phyloP scores from a whole-genome alignment of 2,329 filamentous ascomycete species.

The Colletotrichum gigasporum region DNA sequence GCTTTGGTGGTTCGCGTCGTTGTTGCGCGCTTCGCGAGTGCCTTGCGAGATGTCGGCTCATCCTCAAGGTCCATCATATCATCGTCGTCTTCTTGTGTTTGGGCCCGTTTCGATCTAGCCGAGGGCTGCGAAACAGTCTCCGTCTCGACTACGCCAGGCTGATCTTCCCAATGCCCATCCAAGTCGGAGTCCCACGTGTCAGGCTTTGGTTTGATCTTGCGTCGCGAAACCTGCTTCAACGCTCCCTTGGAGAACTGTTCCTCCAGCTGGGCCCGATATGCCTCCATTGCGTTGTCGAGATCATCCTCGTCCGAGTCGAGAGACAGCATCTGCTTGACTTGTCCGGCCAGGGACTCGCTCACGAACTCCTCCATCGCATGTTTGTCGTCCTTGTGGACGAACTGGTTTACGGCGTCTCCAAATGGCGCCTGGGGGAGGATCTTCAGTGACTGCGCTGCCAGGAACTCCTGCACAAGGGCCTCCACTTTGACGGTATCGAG shows the following conservation, averaged over 20 bases:
- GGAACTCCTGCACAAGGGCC: constrained; percentile 86
- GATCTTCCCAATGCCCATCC: constrained; percentile 86
- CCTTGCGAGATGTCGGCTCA: constrained; percentile 46
- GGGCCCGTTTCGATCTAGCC: constrained; percentile 33
- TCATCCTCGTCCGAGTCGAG: constrained; percentile 75
- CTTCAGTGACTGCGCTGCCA: constrained; percentile 87
- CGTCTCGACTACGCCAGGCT: constrained; percentile 73
- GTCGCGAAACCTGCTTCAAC: constrained; percentile 57
- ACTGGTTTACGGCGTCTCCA: constrained; percentile 90
- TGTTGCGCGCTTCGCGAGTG: constrained; percentile 40
- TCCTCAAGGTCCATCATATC: constrained; percentile 54
- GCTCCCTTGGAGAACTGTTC: constrained; percentile 74
- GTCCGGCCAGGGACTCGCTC: constrained; percentile 73
- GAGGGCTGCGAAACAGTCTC: constrained; percentile 42
- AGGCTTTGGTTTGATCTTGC: constrained; percentile 78
- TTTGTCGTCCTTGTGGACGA: constrained; percentile 95
- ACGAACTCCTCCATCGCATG: constrained; percentile 88
- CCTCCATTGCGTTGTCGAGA: constrained; percentile 78
- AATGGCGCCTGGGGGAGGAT: constrained; percentile 94
- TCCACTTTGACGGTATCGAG: constrained; percentile 88
- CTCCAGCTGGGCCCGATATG: constrained; percentile 75
- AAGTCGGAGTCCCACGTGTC: constrained; percentile 88
- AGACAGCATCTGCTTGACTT: constrained; percentile 75
- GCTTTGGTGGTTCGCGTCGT: constrained; percentile 41
- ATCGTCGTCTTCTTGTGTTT: constrained; percentile 55